phyloP scores from a whole-genome alignment of 805 yeast species.

The Candida patagonica region DNA sequence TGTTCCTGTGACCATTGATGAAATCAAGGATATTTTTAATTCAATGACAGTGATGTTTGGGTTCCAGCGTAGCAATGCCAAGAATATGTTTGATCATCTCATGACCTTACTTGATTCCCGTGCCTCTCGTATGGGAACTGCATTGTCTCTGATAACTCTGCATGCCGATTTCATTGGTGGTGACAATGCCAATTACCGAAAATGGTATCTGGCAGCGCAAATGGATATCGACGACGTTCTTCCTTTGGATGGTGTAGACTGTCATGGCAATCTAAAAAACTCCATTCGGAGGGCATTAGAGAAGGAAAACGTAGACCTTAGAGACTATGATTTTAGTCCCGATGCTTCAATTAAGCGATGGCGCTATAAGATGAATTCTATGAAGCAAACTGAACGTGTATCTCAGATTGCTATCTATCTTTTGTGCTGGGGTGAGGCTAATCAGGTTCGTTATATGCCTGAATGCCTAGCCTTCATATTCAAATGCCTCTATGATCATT shows the following conservation, averaged over 20 bases:
- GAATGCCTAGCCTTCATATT: constrained; percentile 80
- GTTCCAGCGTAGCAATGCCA: constrained; percentile 56
- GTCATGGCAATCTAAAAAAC: constrained; percentile 15
- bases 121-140: constrained; percentile 53
- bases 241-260: constrained; percentile 15
- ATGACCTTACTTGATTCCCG: constrained; percentile 58
- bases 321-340: neutral
- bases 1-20: constrained; percentile 32
- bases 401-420: constrained; percentile 62
- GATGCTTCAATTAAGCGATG: constrained; percentile 6
- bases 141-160: constrained; percentile 45
- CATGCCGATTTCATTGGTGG: constrained; percentile 78
- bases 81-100: constrained; percentile 58
- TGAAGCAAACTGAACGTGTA: constrained; percentile 42
- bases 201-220: constrained; percentile 71
- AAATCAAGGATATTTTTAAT: constrained; percentile 48
- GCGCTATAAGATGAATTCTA: constrained; percentile 2
- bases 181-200: constrained; percentile 52
- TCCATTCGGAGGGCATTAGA: constrained; percentile 7
- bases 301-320: neutral
- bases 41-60: constrained; percentile 50
- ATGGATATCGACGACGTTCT: constrained; percentile 47
- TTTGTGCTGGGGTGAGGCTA: constrained; percentile 86
- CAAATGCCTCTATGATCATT: constrained; percentile 68
- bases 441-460: constrained; percentile 78